Base-by-base conservation (phyloP, 768 basidiomycete genomes). In the Boletus rex-veris region DNA sequence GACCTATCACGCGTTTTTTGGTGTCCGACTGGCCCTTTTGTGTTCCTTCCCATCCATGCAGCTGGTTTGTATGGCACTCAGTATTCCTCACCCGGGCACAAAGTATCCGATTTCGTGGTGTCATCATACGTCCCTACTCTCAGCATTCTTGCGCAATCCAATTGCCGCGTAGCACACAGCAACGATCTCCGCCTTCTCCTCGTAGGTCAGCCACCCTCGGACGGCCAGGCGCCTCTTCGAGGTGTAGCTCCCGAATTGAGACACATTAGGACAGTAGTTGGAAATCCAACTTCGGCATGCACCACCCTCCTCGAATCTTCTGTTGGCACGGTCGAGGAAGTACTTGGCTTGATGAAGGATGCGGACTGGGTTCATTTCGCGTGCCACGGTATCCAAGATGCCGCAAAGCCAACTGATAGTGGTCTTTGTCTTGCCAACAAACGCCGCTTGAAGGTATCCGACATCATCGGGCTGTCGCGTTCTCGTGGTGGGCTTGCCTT, bases 191-290 rank as follows among this genome's bases (percentile, higher is more conserved):
- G 28, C 33, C 33, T 21, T 2, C 45, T 47, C 8, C 3, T 5
- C 6, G 33, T 67, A 10, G 16, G 42, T 5, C 59, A 64, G 35
- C 58, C 62, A 7, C 16, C 43, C 0, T 50, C 66, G 5, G 59
- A 55, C 16, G 59, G 58, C 2, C 45, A 40, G 9, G 4, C 1
- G 4, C 37, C 38, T 19, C 52, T 68, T 5, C 60, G 53, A 3
- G 55, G 54, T 21, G 43, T 56, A 5, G 45, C 58, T n/a, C 54
- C 57, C 2, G 53, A 52, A 60, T 60, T 50, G 70, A 60, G 39
- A 70, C 69, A 49, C 67, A 70, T 19, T 33, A 46, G 19, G 11
- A 1, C 12, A 2, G 26, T 55, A 0, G 9, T 57, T 21, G 2
- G 14, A 3, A 18, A 18, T 11, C 35, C 50, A 9, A 26, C 42